Conservation (phyloP, 306 rosid species). For the Citrullus amarus region DNA sequence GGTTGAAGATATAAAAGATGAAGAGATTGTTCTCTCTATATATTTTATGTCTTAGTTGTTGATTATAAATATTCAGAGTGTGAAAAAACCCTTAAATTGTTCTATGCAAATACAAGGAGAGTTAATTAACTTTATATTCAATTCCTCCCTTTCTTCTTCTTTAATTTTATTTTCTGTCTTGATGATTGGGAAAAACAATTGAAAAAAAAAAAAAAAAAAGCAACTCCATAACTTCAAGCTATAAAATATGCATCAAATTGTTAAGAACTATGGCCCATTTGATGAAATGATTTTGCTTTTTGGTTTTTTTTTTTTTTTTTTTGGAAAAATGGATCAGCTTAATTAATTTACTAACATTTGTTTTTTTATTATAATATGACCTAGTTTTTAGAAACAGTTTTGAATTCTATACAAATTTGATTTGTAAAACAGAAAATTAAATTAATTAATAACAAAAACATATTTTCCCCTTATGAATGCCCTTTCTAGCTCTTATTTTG, state of each 20-base stretch:
- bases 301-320: neutral
- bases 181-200: neutral
- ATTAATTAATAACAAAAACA: neutral
- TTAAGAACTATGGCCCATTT: neutral
- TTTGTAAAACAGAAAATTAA: neutral
- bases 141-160: neutral
- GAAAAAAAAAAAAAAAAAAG: neutral
- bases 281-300: neutral
- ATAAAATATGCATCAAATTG: neutral
- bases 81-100: neutral
- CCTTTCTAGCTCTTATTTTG: too few relatives aligned
- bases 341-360: neutral
- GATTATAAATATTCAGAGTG: neutral
- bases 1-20: neutral
- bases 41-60: conserved; percentile 1
- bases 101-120: neutral
- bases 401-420: neutral
- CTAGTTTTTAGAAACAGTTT: neutral
- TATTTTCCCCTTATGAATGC: too few relatives aligned
- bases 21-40: neutral
- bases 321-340: neutral
- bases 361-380: neutral
- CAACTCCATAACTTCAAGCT: neutral
- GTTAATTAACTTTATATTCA: neutral
- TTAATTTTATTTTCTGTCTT: neutral